Conservation (phyloP, 2,329 filamentous ascomycete species). For the Claviceps lovelessii region DNA sequence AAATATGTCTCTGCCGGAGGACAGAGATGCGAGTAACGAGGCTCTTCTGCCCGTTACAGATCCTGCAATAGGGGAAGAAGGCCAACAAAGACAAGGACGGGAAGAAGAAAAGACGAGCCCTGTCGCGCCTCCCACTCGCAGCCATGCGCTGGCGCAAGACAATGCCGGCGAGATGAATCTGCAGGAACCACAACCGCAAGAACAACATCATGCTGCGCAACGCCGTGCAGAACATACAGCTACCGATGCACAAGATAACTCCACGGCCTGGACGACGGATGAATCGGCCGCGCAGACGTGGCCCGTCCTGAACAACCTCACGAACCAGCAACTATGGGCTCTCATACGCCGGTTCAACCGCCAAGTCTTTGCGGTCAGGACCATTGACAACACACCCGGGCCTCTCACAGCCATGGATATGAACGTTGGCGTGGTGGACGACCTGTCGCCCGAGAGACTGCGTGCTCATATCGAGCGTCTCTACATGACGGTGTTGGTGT, state of each 20-base stretch:
- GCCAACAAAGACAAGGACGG: background rate
- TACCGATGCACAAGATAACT: no score
- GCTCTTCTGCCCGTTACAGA: no score
- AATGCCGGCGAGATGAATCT: background rate
- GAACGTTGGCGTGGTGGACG: background rate
- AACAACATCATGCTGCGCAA: background rate
- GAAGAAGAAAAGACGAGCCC: no score
- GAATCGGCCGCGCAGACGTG: background rate
- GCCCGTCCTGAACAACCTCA: background rate
- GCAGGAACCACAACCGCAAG: background rate
- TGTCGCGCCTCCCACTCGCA: background rate
- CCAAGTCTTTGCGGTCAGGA: background rate
- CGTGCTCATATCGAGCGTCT: background rate
- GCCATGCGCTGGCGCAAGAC: background rate
- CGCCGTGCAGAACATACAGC: background rate
- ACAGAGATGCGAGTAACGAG: background rate
- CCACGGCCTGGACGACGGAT: background rate
- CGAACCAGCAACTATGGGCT: background rate
- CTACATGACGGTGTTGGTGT: conserved; percentile 65
- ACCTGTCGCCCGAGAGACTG: background rate
- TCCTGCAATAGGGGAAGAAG: no score
- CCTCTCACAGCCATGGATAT: background rate
- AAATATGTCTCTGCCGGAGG: background rate
- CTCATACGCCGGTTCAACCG: background rate
- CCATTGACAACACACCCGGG: background rate